Percentiles rank a stretch among this genome's conserved stretches.
Evolutionary conservation across 208 protist genomes (phyloP).

Genomic region (Leishmania mexicana): DNA sequence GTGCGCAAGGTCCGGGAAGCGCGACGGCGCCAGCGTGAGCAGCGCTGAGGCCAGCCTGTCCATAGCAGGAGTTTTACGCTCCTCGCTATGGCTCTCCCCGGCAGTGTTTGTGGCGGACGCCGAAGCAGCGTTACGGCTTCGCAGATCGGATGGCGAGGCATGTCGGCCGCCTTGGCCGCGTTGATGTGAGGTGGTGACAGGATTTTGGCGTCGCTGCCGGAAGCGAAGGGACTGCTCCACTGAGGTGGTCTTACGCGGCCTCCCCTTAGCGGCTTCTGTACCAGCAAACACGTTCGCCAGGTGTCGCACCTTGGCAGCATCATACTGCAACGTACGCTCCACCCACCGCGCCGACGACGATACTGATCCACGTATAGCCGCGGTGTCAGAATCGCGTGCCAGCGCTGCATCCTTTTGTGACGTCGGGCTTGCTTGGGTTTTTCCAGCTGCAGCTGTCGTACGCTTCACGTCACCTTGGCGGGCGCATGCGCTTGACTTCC

Average conservation of each 20-base stretch:
- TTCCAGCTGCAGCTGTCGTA: background rate
- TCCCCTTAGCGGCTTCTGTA: background rate
- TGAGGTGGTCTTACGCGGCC: background rate
- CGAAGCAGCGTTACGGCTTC: background rate
- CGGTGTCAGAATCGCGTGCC: background rate
- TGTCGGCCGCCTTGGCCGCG: background rate
- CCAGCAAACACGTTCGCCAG: conserved; percentile 23
- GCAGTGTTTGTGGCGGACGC: background rate
- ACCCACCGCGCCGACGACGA: conserved; percentile 18
- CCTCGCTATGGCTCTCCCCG: too few species aligned
- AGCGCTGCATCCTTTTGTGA: background rate
- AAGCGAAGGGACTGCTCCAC: conserved; percentile 11
- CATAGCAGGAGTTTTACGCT: background rate
- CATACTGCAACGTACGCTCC: conserved; percentile 20
- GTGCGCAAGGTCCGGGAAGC: background rate
- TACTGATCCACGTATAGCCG: background rate
- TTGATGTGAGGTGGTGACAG: background rate
- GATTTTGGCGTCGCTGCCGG: background rate
- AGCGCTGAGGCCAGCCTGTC: background rate
- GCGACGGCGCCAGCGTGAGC: background rate
- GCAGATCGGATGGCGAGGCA: background rate
- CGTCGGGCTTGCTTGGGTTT: background rate
- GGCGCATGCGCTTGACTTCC: background rate
- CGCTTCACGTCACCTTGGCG: background rate
- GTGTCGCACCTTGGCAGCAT: conserved; percentile 17